phyloP scores from a whole-genome alignment of 176 grass and related monocot genomes.

The Aegilops umbellulata region DNA sequence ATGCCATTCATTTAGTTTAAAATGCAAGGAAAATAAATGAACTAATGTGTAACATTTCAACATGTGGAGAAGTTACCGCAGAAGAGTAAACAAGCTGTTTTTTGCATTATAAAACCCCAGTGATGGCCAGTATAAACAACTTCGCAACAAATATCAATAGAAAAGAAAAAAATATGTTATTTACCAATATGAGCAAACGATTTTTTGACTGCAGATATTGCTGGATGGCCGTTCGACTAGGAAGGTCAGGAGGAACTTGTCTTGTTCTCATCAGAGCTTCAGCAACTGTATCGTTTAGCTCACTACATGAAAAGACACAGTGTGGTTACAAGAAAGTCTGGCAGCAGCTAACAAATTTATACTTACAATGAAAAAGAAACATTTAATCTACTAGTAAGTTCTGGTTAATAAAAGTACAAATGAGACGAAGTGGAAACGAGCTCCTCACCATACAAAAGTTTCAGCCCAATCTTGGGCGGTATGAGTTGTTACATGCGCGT shows the following conservation, averaged over 20 bases:
- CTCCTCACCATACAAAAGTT: slow-evolving; percentile 89
- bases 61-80: neutral
- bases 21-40: neutral
- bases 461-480: slow-evolving; percentile 99
- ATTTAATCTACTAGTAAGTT: neutral
- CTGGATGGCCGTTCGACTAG: slow-evolving; percentile 52
- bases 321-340: slow-evolving; percentile 14
- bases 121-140: neutral
- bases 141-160: neutral
- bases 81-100: neutral
- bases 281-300: slow-evolving; percentile 90
- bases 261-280: slow-evolving; percentile 91
- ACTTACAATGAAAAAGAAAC: neutral
- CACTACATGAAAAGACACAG: slow-evolving; percentile 50
- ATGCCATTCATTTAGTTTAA: neutral
- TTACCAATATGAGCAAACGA: slow-evolving; percentile 92
- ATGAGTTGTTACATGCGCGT: slow-evolving; percentile 93
- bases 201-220: slow-evolving; percentile 75
- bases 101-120: neutral
- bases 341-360: neutral
- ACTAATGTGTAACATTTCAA: neutral
- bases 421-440: slow-evolving; percentile 6
- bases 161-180: slow-evolving; percentile 2
- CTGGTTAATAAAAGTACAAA: neutral
- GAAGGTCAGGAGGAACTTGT: slow-evolving; percentile 91